Evolutionary conservation across 1,284 basidiomycete genomes (phyloP), one percentile per base, ranked within the genome.

Genomic region (Puccinia brachypodii): DNA sequence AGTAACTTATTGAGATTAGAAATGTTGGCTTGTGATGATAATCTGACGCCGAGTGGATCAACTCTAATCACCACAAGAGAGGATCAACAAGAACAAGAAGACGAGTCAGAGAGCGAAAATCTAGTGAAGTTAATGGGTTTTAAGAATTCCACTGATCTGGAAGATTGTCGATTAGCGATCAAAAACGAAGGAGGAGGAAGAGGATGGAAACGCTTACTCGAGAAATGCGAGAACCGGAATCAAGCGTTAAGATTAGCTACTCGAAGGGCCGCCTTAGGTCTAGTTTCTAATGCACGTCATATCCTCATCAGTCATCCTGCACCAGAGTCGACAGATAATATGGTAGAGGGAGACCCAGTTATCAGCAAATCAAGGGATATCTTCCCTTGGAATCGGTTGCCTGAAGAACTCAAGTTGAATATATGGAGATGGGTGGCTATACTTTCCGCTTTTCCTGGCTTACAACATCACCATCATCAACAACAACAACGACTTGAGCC

Each of bases 391-490:
- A 62, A 68, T 19, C 36, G 28, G 2, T 28, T 77, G n/a, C 76
- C 76, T n/a, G 62, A 77, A 77, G 76, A 77, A 28, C 13, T 77
- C 3, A 60, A 77, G 64, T 28, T 68, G 28, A 40, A 77, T 19
- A 42, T 77, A 1, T 77, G 76, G 76, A 40, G 76, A 44, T 77
- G 76, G 76, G 62, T 77, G 1, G 40, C 42, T 1, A 44, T 77
- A 31, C 28, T 77, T 13, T 68, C 40, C 6, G 76, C 76, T 19
- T 77, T 53, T 36, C 76, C 76, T 13, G 76, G 42, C n/a, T 38
- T 77, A 68, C 62, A 25, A 36, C 16, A 25, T 28, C 28, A 42
- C 33, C 25, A 47, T 33, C 25, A 33, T 68, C 36, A 22, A 28
- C 19, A 25, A 31, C 25, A 47, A 47, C 13, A 2, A 42, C 13